Evolutionary conservation across 306 rosid genomes (phyloP), one percentile per base, ranked within the genome.

Genomic region (Lablab purpureus): DNA sequence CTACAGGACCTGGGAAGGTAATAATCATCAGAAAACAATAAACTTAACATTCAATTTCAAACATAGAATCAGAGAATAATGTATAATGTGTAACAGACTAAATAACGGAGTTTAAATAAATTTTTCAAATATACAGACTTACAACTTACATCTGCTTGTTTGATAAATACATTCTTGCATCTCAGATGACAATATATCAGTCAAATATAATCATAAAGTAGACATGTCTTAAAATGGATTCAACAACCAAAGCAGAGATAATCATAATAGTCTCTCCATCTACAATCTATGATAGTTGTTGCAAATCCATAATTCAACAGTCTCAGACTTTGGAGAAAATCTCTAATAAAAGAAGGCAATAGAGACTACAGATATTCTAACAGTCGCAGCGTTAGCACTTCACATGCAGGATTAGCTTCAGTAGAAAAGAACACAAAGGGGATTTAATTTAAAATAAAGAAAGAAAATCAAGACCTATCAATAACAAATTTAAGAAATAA

Each of bases 1-100:
- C 97, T 37, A 90, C 96, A 17, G 96, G 97, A 51, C 96, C 96
- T 90, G 86, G 54, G 75, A 55, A 67, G 56, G 76, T n/a, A 17
- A 81, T 58, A 17, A 72, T 51, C 40, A 82, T 22, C 67, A 64
- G 23, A 45, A 58, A 30, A 19, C 9, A 66, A 17, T 52, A 49
- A 36, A 37, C 9, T 34, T 17, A 45, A 19, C 46, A 73, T 43
- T 71, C 27, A 27, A 46, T 66, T 66, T 10, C 10, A 21, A 66
- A 10, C 11, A 65, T 19, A 40, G 43, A 2, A 21, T 67, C 54
- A 14, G 55, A 41, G 22, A 52, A 56, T 45, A 17, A 40, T 65
- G 45, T 8, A 45, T 43, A 14, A 41, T 30, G 8, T 4, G n/a
- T n/a, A 60, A 47, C 34, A 54, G 30, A 18, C 51, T 40, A n/a